These are phyloP conservation scores for Cytauxzoon felis DNA, from an alignment of 169 alveolate genomes.

Conservation along the genomic window DNA sequence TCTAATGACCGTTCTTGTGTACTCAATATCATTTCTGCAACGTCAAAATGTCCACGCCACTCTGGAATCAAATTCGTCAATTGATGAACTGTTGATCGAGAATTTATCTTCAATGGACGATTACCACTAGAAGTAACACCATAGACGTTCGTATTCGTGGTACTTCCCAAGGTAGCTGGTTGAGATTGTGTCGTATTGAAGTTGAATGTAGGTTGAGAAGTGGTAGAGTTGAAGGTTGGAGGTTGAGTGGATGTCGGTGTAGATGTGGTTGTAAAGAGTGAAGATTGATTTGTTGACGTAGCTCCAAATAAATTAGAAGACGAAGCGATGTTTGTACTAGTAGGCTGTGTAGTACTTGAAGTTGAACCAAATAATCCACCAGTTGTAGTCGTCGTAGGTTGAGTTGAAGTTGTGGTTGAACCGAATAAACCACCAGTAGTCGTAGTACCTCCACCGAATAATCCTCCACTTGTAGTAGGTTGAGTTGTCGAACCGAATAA, in stretches of 20 bases:
- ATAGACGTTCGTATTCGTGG: neutral
- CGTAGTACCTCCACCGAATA: neutral
- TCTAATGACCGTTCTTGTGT: slow-evolving; percentile 30
- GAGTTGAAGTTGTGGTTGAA: neutral
- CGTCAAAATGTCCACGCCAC: slow-evolving; percentile 63
- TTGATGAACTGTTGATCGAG: slow-evolving; percentile 36
- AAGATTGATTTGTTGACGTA: neutral
- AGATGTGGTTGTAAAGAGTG: neutral
- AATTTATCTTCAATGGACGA: slow-evolving; percentile 3
- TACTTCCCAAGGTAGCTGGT: neutral
- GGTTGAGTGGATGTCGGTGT: neutral
- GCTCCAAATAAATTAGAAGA: neutral
- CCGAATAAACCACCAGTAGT: neutral
- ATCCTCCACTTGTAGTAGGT: neutral
- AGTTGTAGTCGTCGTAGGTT: neutral
- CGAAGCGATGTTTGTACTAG: too few relatives aligned
- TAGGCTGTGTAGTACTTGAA: neutral
- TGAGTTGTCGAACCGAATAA: neutral
- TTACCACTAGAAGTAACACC: neutral
- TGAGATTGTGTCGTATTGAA: neutral
- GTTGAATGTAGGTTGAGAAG: neutral
- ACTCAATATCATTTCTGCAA: slow-evolving; percentile 35
- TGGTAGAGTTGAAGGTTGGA: neutral
- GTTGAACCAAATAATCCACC: neutral
- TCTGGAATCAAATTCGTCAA: slow-evolving; percentile 45